Conservation (phyloP, 2,329 filamentous ascomycete species). For the Aspergillus niger region DNA sequence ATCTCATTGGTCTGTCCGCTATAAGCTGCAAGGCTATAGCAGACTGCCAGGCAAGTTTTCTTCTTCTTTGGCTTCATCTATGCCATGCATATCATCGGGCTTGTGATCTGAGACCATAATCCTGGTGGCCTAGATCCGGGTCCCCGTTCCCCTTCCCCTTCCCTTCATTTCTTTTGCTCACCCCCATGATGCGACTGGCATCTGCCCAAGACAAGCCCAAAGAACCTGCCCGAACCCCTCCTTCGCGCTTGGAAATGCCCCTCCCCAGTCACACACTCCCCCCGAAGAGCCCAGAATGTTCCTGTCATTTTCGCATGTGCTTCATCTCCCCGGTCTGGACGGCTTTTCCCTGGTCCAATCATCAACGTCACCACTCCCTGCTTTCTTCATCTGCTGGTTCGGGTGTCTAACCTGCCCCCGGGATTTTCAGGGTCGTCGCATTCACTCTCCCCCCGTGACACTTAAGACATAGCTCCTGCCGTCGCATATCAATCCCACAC, state of each 20-base stretch:
- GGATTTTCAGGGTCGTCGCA: constrained; percentile 16
- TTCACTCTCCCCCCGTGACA: constrained; percentile 10
- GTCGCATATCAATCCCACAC: constrained; percentile 7
- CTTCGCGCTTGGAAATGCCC: not conserved
- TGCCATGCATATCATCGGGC: not conserved
- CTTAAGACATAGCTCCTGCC: constrained; percentile 13
- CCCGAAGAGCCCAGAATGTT: constrained; percentile 23
- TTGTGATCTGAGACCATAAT: constrained; percentile 5
- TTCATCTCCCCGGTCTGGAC: constrained; percentile 1
- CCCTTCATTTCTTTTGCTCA: not conserved
- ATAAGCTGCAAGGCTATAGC: not conserved
- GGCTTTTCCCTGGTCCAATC: constrained; percentile 19
- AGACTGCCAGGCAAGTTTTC: constrained; percentile 8
- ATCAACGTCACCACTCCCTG: constrained; percentile 14
- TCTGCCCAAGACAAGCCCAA: constrained; percentile 5
- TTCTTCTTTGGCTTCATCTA: constrained; percentile 3
- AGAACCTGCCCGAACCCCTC: constrained; percentile 9
- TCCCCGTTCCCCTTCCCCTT: not conserved
- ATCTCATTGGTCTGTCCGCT: constrained; percentile 1
- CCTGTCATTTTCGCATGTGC: constrained; percentile 15
- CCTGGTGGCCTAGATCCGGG: not conserved
- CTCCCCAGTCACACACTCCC: not conserved
- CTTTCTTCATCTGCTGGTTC: constrained; percentile 13
- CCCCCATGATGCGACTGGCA: too few species aligned
- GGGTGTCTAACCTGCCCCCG: constrained; percentile 17